A percentile compares a stretch with the other conserved stretches of the same genome.
Conservation (phyloP, 495 filamentous ascomycete genomes). For the Hypoxylon lenormandii region DNA sequence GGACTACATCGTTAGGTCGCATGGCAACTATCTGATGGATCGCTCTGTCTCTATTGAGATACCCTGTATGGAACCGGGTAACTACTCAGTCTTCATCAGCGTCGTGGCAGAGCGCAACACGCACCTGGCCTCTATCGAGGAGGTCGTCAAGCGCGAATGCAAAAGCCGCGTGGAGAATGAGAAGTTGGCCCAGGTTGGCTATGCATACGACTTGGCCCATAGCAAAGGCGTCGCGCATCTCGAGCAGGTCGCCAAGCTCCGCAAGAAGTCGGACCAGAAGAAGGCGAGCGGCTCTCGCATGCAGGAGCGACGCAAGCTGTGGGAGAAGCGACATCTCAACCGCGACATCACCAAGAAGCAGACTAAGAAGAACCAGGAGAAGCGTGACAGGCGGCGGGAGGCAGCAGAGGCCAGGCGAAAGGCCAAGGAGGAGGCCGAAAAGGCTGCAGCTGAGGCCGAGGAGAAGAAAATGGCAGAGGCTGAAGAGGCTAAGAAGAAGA, state of each 20-base stretch:
- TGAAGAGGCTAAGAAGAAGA: constrained; percentile 46
- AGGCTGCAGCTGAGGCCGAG: constrained; percentile 25
- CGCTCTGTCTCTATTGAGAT: constrained; percentile 64
- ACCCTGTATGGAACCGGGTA: constrained; percentile 75
- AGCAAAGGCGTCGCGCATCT: constrained; percentile 77
- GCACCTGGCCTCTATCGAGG: constrained; percentile 69
- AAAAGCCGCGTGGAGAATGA: constrained; percentile 72
- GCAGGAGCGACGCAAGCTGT: constrained; percentile 58
- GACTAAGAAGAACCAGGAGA: constrained; percentile 53
- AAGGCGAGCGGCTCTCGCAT: constrained; percentile 61
- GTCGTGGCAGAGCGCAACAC: constrained; percentile 74
- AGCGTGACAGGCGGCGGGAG: constrained; percentile 63
- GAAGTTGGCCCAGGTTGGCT: constrained; percentile 86
- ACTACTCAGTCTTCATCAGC: constrained; percentile 85
- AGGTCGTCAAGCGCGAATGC: constrained; percentile 76
- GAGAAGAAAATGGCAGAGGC: constrained; percentile 63
- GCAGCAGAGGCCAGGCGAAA: constrained; percentile 62
- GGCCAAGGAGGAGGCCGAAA: constrained; percentile 54
- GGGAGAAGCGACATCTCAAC: constrained; percentile 62
- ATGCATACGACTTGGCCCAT: constrained; percentile 89
- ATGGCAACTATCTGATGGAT: constrained; percentile 73
- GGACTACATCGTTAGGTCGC: constrained; percentile 88
- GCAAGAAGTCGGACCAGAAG: constrained; percentile 62
- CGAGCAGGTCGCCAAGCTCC: constrained; percentile 67
- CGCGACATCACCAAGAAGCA: constrained; percentile 54